Base-by-base conservation (phyloP, 805 yeast species). In the Metschnikowia colocasiae region DNA sequence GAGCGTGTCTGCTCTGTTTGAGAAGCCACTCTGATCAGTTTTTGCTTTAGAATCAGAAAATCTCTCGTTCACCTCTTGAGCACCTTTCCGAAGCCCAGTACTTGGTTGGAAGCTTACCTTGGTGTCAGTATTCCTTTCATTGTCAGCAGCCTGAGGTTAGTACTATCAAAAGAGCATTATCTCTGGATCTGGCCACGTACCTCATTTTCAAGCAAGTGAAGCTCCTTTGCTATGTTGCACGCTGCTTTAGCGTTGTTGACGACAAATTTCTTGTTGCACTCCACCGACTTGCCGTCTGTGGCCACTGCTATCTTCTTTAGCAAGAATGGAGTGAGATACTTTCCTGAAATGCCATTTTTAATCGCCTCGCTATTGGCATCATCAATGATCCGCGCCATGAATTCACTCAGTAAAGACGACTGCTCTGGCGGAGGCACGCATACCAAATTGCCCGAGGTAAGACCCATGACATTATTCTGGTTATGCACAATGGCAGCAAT, bases 341-440 rank as follows among this genome's bases (percentile, higher is more conserved):
- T 90, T 6, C 97, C 97, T 9, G 57, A 51, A 16, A 90, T 72
- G 0, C 82, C 81, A 27, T 59, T 51, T 5, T 50, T 43, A 5
- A 67, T 68, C 1, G 95, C 95, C 46, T 78, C 81, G 2, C 46
- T 48, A 39, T 76, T 73, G 1, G 95, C 89, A 6, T 69, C 66
- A 3, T 73, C 74, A 45, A 89, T 87, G 16, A 86, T 75, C 1
- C 50, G 59, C 48, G 72, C 71, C 22, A 89, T 85, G 41, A 75
- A 68, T 0, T 58, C 68, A 3, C 78, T 69, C 26, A 78, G 75
- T 47, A 89, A 63, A 0, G 95, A 88, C 32, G 74, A 63, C 3
- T 77, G 76, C 7, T 58, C 62, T 0, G 95, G 95, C 0, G 95
- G 91, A 0, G 96, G 96, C 9, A 87, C 75, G 60, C 96, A 89